Percentiles rank a stretch among this genome's conserved stretches.
Evolutionary conservation across 352 stramenopile genomes (phyloP).

Genomic region (Phytophthora pluvialis): DNA sequence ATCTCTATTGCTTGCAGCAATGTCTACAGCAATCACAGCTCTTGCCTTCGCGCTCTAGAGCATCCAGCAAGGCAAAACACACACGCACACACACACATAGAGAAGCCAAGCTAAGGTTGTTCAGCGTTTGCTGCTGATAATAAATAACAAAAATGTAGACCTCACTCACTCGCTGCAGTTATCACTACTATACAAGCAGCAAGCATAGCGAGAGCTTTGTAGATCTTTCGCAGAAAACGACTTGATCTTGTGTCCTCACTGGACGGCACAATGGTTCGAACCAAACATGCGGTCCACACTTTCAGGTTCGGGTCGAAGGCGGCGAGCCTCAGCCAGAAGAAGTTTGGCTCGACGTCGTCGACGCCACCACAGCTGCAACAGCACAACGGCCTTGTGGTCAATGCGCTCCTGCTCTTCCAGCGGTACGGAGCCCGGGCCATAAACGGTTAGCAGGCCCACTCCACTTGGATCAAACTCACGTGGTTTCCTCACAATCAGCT

Average conservation of each 20-base stretch:
- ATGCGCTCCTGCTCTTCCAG: slow-evolving; percentile 90
- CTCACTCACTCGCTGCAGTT: slow-evolving; percentile 21
- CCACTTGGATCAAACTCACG: slow-evolving; percentile 79
- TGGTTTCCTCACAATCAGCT: slow-evolving; percentile 85
- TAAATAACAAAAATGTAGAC: slow-evolving; percentile 41
- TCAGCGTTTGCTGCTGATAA: slow-evolving; percentile 19
- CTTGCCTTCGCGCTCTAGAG: too few relatives aligned
- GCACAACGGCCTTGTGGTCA: slow-evolving; percentile 78
- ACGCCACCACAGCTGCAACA: slow-evolving; percentile 88
- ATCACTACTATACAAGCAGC: slow-evolving; percentile 38
- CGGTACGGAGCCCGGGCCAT: slow-evolving; percentile 86
- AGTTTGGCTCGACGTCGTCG: slow-evolving; percentile 67
- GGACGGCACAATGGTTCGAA: slow-evolving; percentile 37
- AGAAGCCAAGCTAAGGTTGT: background rate
- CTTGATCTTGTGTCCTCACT: slow-evolving; percentile 24
- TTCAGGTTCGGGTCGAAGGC: slow-evolving; percentile 59
- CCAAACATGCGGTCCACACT: slow-evolving; percentile 28
- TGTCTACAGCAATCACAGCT: too few relatives aligned
- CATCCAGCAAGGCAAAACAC: background rate
- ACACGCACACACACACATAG: background rate
- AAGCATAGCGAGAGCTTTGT: slow-evolving; percentile 8
- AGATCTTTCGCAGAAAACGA: background rate
- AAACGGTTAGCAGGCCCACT: slow-evolving; percentile 82
- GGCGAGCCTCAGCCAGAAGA: slow-evolving; percentile 66
- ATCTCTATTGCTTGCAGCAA: too few relatives aligned